A percentile compares a stretch with the other conserved stretches of the same genome.
Conservation (phyloP, 2,329 filamentous ascomycete species). For the Hypoxylon sp. region DNA sequence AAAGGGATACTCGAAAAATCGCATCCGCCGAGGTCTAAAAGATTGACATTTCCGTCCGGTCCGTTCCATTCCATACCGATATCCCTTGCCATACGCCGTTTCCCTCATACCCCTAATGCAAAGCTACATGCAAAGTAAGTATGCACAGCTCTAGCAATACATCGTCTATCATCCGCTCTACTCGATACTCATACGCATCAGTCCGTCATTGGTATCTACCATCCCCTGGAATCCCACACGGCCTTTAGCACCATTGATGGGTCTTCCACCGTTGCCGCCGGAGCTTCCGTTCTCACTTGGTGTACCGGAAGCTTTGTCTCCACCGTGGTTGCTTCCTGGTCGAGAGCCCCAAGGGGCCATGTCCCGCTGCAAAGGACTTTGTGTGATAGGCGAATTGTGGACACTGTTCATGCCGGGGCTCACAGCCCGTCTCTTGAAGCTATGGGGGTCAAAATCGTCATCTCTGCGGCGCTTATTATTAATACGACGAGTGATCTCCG, state of each 20-base stretch:
- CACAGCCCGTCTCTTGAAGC: slow-evolving; percentile 92
- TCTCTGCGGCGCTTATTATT: slow-evolving; percentile 88
- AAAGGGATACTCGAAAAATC: slow-evolving; percentile 10
- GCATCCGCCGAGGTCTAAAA: neutral
- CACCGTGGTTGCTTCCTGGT: slow-evolving; percentile 72
- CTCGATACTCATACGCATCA: slow-evolving; percentile 98
- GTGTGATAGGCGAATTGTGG: slow-evolving; percentile 89
- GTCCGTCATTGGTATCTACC: slow-evolving; percentile 93
- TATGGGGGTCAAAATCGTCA: slow-evolving; percentile 89
- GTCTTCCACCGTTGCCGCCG: slow-evolving; percentile 57
- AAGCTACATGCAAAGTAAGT: neutral
- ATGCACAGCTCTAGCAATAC: neutral
- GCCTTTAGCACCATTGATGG: slow-evolving; percentile 67
- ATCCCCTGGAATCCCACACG: slow-evolving; percentile 90
- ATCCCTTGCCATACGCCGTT: slow-evolving; percentile 2
- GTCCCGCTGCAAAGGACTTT: slow-evolving; percentile 85
- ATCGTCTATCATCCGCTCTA: slow-evolving; percentile 56
- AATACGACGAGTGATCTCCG: slow-evolving; percentile 83
- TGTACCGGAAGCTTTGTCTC: slow-evolving; percentile 65
- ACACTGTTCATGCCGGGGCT: slow-evolving; percentile 87
- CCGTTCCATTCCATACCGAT: neutral
- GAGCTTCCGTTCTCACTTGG: slow-evolving; percentile 65
- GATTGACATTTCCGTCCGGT: slow-evolving; percentile 2
- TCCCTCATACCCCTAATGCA: slow-evolving; percentile 2
- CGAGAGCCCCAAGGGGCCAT: slow-evolving; percentile 79